A percentile compares a stretch with the other conserved stretches of the same genome.
These are phyloP conservation scores for Pseudocercospora ulei DNA, from an alignment of 2,329 filamentous ascomycete genomes.

Conservation along the genomic window DNA sequence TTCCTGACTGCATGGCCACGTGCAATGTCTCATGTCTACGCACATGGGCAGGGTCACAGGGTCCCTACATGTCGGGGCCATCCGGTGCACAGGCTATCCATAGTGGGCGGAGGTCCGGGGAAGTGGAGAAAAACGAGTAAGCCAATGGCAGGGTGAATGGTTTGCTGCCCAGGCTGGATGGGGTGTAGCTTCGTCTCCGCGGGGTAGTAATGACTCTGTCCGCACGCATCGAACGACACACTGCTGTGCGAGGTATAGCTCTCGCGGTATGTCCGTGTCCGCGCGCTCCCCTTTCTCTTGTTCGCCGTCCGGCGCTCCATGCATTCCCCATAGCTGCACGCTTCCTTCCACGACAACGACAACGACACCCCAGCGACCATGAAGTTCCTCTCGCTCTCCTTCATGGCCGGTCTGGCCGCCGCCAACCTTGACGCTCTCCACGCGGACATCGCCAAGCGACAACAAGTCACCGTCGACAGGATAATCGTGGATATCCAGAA, in stretches of 20 bases:
- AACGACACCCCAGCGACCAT: not conserved
- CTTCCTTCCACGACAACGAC: not conserved
- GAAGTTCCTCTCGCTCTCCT: constrained; percentile 7
- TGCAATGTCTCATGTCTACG: too few relatives aligned
- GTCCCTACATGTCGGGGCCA: too few relatives aligned
- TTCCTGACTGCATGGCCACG: too few relatives aligned
- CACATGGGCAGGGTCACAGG: too few relatives aligned
- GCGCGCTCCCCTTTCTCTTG: not conserved
- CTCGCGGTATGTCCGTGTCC: constrained; percentile 4
- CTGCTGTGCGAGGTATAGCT: constrained; percentile 3
- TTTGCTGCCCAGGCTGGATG: constrained; percentile 4
- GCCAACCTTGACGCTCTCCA: constrained; percentile 7
- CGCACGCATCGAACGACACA: constrained; percentile 1
- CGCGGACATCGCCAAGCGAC: constrained; percentile 7
- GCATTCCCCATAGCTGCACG: not conserved
- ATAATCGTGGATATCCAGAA: constrained; percentile 14
- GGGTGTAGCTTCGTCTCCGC: constrained; percentile 2
- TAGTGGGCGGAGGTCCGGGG: too few relatives aligned
- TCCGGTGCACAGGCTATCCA: too few relatives aligned
- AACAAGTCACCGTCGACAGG: constrained; percentile 10
- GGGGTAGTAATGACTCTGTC: not conserved
- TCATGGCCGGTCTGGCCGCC: constrained; percentile 5
- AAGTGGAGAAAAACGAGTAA: too few relatives aligned
- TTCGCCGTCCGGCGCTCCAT: not conserved
- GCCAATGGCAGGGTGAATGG: too few relatives aligned